Conservation (phyloP, 352 stramenopile genomes). For the Globisporangium perplexum region DNA sequence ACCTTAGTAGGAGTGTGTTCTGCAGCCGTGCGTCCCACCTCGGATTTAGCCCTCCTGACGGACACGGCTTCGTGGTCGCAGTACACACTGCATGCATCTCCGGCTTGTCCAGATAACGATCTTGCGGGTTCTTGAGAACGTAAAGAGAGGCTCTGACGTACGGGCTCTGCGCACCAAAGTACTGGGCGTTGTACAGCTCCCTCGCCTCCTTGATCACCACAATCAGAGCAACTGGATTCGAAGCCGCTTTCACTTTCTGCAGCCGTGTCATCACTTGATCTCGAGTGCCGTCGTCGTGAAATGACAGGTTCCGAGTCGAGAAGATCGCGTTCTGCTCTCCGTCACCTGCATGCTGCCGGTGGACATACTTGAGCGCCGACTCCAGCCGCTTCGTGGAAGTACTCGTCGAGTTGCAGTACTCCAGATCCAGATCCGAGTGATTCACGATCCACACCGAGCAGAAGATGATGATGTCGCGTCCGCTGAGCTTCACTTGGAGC, state of each 20-base stretch:
- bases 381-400: constrained; percentile 70
- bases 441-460: constrained; percentile 89
- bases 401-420: constrained; percentile 82
- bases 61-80: constrained; percentile 71
- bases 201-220: constrained; percentile 73
- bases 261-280: constrained; percentile 53
- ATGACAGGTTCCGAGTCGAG: constrained; percentile 55
- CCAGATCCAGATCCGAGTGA: constrained; percentile 75
- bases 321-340: constrained; percentile 58
- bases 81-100: constrained; percentile 77
- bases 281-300: constrained; percentile 36
- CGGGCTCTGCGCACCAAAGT: constrained; percentile 80
- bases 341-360: constrained; percentile 35
- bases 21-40: constrained; percentile 69
- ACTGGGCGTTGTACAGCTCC: constrained; percentile 83
- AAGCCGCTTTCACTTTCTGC: constrained; percentile 72
- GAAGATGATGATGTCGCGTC: constrained; percentile 79
- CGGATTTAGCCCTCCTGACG: constrained; percentile 65
- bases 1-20: constrained; percentile 72
- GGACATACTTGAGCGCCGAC: constrained; percentile 67
- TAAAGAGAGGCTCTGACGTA: constrained; percentile 82
- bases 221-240: constrained; percentile 77
- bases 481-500: constrained; percentile 75
- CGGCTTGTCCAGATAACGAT: constrained; percentile 68
- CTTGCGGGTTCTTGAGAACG: constrained; percentile 75